phyloP scores from a whole-genome alignment of 2,329 filamentous ascomycete genomes.

The Neocucurbitaria cava region DNA sequence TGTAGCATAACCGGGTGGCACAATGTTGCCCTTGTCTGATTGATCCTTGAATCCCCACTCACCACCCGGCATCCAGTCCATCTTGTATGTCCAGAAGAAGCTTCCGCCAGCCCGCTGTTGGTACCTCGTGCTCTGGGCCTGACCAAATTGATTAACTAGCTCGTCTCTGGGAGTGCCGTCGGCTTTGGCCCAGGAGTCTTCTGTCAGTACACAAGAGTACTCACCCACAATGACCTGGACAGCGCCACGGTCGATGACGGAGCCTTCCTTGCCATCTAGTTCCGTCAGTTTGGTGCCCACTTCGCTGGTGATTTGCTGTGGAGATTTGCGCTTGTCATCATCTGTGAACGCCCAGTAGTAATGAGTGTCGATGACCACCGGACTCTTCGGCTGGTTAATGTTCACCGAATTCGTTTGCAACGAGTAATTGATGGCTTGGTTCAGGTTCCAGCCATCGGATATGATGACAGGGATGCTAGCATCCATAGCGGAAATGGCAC shows the following conservation, averaged over 20 bases:
- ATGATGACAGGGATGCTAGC: conserved; percentile 62
- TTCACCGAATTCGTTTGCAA: conserved; percentile 49
- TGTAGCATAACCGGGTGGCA: conserved; percentile 44
- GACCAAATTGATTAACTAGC: conserved; percentile 56
- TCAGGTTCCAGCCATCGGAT: conserved; percentile 65
- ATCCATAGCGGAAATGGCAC: conserved; percentile 57
- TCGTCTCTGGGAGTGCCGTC: conserved; percentile 46
- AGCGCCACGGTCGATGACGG: conserved; percentile 58
- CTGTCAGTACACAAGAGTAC: conserved; percentile 64
- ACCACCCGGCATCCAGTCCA: conserved; percentile 68
- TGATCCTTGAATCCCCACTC: conserved; percentile 67
- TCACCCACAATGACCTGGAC: conserved; percentile 63
- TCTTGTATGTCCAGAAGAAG: conserved; percentile 68
- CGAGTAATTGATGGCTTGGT: conserved; percentile 54
- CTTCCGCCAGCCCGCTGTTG: conserved; percentile 59
- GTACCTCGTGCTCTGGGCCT: conserved; percentile 57
- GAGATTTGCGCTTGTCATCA: conserved; percentile 58
- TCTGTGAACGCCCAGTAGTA: conserved; percentile 66
- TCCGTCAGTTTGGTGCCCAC: conserved; percentile 54
- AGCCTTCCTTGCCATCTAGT: conserved; percentile 57
- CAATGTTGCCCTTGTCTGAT: conserved; percentile 53
- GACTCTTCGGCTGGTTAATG: conserved; percentile 45
- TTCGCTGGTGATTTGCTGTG: conserved; percentile 60
- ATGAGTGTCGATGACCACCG: conserved; percentile 65
- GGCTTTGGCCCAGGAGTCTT: conserved; percentile 56